phyloP scores from a whole-genome alignment of 331 rosid species.

The Rosa hybrid region DNA sequence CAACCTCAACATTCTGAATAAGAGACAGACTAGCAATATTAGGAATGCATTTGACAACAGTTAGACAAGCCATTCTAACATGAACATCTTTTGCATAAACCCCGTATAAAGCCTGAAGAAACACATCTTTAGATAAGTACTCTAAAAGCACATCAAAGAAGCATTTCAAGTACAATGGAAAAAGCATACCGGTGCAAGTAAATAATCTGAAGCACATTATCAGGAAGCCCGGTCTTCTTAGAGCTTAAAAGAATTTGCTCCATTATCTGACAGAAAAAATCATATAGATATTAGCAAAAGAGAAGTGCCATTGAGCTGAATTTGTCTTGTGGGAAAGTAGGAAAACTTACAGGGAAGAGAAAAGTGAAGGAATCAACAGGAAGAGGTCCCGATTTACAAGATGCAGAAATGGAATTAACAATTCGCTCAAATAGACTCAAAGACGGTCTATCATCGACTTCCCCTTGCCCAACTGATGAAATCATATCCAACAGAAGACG shows the following conservation, averaged over 20 bases:
- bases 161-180: conserved; percentile 24
- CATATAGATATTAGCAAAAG: conserved; percentile 29
- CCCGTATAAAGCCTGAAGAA: conserved; percentile 82
- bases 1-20: conserved; percentile 66
- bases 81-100: conserved; percentile 92
- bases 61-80: conserved; percentile 91
- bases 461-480: conserved; percentile 55
- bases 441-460: conserved; percentile 49
- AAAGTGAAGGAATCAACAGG: conserved; percentile 95
- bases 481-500: conserved; percentile 57
- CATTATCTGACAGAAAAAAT: conserved; percentile 61
- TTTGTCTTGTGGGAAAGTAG: conserved; percentile 20
- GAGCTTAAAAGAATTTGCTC: conserved; percentile 83
- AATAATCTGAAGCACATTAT: conserved; percentile 71
- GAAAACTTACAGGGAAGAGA: conserved; percentile 81
- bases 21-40: too few species aligned
- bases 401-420: conserved; percentile 64
- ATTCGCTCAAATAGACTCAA: conserved; percentile 73
- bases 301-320: conserved; percentile 21
- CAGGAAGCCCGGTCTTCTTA: conserved; percentile 86
- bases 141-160: conserved; percentile 12
- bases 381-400: conserved; percentile 91
- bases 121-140: conserved; percentile 19
- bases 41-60: conserved; percentile 82
- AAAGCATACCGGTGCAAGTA: conserved; percentile 75